phyloP scores from a whole-genome alignment of 305 asterid genomes.

The Withania somnifera region DNA sequence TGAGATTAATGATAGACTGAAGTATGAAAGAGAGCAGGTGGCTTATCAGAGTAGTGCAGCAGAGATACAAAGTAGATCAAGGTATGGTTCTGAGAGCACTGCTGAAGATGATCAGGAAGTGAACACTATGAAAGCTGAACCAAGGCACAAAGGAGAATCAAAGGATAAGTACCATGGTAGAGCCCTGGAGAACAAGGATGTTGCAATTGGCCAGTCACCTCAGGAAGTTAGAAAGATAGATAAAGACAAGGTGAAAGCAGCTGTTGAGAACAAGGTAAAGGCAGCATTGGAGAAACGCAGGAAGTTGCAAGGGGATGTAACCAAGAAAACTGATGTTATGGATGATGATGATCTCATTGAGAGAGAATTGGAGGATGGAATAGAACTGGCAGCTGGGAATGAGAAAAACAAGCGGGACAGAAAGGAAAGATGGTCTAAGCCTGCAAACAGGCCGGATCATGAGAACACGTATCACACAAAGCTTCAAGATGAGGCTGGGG shows the following conservation, averaged over 20 bases:
- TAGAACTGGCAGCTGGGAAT: conserved; percentile 54
- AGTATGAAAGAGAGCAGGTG: conserved; percentile 23
- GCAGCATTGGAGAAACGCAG: conserved; percentile 66
- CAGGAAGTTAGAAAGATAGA: conserved; percentile 59
- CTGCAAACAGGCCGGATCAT: conserved; percentile 18
- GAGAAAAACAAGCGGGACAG: conserved; percentile 39
- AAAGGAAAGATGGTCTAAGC: conserved; percentile 30
- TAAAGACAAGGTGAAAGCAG: conserved; percentile 79
- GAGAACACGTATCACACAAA: conserved; percentile 18
- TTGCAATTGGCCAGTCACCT: conserved; percentile 50
- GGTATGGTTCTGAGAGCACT: conserved; percentile 17
- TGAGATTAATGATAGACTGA: conserved; percentile 26
- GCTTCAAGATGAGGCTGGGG: conserved; percentile 17
- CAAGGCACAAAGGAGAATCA: conserved; percentile 35
- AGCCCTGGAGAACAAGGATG: conserved; percentile 36
- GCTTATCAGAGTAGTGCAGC: conserved; percentile 23
- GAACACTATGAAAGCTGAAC: conserved; percentile 29
- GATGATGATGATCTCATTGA: conserved; percentile 77
- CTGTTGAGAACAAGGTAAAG: conserved; percentile 48
- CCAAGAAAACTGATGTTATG: conserved; percentile 46
- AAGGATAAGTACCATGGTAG: conserved; percentile 45
- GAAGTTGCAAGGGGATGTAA: conserved; percentile 63
- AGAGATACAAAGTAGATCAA: conserved; percentile 23
- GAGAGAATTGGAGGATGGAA: conserved; percentile 76
- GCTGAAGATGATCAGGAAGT: conserved; percentile 35